phyloP scores from a whole-genome alignment of 2,329 filamentous ascomycete species.

The Cladophialophora carrionii region DNA sequence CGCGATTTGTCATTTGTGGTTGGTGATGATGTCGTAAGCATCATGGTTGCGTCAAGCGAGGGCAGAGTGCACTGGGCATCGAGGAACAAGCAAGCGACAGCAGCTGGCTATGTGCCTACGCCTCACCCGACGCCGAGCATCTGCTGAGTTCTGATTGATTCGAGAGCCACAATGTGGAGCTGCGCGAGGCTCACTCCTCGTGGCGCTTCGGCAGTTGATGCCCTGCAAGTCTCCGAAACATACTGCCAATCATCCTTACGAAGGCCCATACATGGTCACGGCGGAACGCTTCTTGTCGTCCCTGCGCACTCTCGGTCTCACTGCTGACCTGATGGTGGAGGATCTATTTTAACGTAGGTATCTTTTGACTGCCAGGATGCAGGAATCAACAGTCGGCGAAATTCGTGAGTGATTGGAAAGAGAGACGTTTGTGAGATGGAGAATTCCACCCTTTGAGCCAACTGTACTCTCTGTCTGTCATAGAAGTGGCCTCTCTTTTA shows the following conservation, averaged over 20 bases:
- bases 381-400: not conserved
- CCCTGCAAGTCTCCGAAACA: not conserved
- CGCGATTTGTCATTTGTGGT: constrained; percentile 19
- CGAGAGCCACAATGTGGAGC: constrained; percentile 18
- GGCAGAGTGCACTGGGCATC: not conserved
- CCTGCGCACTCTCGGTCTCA: not conserved
- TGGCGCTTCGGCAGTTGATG: constrained; percentile 9
- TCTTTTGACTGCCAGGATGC: not conserved
- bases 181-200: not conserved
- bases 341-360: not conserved
- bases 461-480: not conserved
- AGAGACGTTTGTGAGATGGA: not conserved
- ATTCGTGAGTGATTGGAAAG: not conserved
- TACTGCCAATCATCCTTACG: not conserved
- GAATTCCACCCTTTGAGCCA: not conserved
- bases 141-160: not conserved
- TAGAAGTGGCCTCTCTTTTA: not conserved
- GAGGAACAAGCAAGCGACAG: constrained; percentile 1
- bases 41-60: not conserved
- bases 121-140: not conserved
- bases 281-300: not conserved
- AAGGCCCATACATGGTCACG: not conserved
- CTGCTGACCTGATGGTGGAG: not conserved
- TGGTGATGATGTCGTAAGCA: constrained; percentile 18
- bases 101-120: not conserved